phyloP scores from a whole-genome alignment of 352 stramenopile genomes.

The Pseudoperonospora humuli region DNA sequence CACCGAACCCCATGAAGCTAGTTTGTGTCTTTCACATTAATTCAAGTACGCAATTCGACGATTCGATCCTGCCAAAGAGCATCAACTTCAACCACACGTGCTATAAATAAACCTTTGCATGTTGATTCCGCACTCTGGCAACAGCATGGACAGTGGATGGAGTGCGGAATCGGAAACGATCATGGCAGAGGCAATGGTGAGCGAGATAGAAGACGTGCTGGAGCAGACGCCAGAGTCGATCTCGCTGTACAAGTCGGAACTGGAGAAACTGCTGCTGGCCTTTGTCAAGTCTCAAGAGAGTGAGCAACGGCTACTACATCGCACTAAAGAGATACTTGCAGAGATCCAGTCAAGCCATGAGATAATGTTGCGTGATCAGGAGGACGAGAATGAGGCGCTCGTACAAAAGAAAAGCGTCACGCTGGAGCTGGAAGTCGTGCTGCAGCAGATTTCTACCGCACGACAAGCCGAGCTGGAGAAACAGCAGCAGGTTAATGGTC shows the following conservation, averaged over 20 bases:
- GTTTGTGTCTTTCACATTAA: constrained; percentile 12
- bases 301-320: constrained; percentile 57
- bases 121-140: too few relatives aligned
- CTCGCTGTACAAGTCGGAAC: constrained; percentile 65
- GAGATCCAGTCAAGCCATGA: constrained; percentile 75
- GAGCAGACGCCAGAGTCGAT: constrained; percentile 63
- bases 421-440: constrained; percentile 59
- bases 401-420: constrained; percentile 65
- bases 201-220: constrained; percentile 65
- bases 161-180: too few relatives aligned
- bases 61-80: constrained; percentile 8
- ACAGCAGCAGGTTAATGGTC: constrained; percentile 61
- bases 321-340: constrained; percentile 60
- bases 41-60: constrained; percentile 9
- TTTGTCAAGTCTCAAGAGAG: constrained; percentile 80
- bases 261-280: constrained; percentile 69
- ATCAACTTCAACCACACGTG: constrained; percentile 19
- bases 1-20: constrained; percentile 7
- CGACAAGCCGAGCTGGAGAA: constrained; percentile 63
- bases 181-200: too few relatives aligned
- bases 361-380: constrained; percentile 64
- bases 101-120: too few relatives aligned
- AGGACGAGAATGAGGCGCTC: constrained; percentile 67
- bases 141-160: too few relatives aligned
- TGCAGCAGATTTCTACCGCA: constrained; percentile 52